Evolutionary conservation across 345 rosid species (phyloP), one percentile per base, ranked within the genome.

Genomic region (Hibiscus trionum): DNA sequence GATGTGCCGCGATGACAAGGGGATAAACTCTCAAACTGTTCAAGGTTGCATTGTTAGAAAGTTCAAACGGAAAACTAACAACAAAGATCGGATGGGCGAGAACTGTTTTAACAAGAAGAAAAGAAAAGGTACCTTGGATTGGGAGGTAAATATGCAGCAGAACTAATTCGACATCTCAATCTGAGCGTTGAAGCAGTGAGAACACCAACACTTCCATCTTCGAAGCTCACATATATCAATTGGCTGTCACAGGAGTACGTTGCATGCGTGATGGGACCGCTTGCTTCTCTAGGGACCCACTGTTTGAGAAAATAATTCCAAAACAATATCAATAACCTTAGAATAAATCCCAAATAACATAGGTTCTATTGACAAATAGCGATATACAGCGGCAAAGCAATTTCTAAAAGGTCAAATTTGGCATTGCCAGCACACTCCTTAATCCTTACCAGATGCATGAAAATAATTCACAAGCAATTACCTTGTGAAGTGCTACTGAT

Each of bases 221-320:
- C 86, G 72, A 90, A 93, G 84, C 94, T 85, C 60, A 85, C 91
- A 74, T 82, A 90, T 74, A 93, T 90, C 5, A 84, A 84, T 76
- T 90, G 84, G 79, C 93, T 81, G 70, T 93, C 91, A 61, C 96
- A 93, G 21, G 98, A 93, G 77, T 86, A 90, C 29, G 96, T 81
- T 19, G 93, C 98, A 78, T 88, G 86, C 1, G 98, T 88, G 77
- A 93, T 87, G 16, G 94, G 84, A 74, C 89, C 86, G 15, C 84
- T 85, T 71, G 85, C 84, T 80, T 93, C 96, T 26, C 82, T 75
- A 55, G 81, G 83, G 11, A 85, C 78, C 87, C 87, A 93, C 94
- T 93, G 79, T 72, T 82, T 26, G 57, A 75, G 55, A 73, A 70
- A 70, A 73, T 39, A 62, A 37, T 42, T 69, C 64, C 58, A 74